phyloP scores from a whole-genome alignment of 1,139 yeast genomes.

The Pichia sp. region DNA sequence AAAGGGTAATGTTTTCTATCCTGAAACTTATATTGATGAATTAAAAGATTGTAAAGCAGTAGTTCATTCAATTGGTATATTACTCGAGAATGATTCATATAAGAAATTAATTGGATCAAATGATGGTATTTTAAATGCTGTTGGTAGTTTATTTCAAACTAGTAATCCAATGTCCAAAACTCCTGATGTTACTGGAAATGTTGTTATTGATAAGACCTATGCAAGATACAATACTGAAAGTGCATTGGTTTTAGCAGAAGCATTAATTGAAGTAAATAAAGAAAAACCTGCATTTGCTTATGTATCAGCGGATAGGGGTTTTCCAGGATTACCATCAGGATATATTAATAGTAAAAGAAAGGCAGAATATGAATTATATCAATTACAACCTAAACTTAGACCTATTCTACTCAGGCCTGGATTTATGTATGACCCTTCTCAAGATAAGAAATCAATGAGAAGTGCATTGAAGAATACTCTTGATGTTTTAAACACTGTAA shows the following conservation, averaged over 20 bases:
- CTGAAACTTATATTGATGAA: slow-evolving; percentile 45
- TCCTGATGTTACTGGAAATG: slow-evolving; percentile 7
- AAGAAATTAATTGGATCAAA: slow-evolving; percentile 48
- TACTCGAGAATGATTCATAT: slow-evolving; percentile 62
- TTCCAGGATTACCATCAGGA: slow-evolving; percentile 60
- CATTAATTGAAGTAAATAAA: slow-evolving; percentile 34
- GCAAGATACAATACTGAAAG: slow-evolving; percentile 64
- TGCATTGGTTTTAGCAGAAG: slow-evolving; percentile 59
- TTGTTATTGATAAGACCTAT: slow-evolving; percentile 40
- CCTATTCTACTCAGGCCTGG: slow-evolving; percentile 72
- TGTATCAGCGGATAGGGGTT: slow-evolving; percentile 70
- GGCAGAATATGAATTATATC: slow-evolving; percentile 58
- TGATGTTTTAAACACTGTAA: slow-evolving; percentile 38
- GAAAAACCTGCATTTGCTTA: slow-evolving; percentile 50
- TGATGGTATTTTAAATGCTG: slow-evolving; percentile 24
- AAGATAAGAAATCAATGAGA: slow-evolving; percentile 27
- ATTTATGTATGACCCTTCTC: slow-evolving; percentile 59
- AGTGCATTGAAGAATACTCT: slow-evolving; percentile 30
- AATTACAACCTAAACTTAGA: slow-evolving; percentile 40
- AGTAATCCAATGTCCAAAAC: slow-evolving; percentile 48
- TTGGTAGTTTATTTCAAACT: slow-evolving; percentile 21
- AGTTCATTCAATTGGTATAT: slow-evolving; percentile 77
- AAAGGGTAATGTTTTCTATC: slow-evolving; percentile 61
- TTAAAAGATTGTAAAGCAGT: slow-evolving; percentile 53
- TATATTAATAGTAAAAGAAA: slow-evolving; percentile 71